A percentile compares a stretch with the other conserved stretches of the same genome.
Conservation (phyloP, 805 yeast genomes). For the Pichia cabralensis region DNA sequence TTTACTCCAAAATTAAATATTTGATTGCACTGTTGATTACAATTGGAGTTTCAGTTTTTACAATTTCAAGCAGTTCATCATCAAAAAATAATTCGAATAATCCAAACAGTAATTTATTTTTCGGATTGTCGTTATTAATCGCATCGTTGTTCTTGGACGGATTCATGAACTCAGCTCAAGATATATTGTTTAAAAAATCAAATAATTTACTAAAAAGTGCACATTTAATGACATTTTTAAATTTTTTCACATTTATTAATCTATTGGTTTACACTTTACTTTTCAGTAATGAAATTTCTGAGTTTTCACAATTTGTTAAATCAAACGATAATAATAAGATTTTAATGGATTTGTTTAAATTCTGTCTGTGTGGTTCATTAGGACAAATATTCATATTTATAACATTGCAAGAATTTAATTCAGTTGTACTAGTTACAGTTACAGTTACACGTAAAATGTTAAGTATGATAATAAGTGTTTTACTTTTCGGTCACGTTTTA, state of each 20-base stretch:
- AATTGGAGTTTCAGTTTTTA: constrained; percentile 71
- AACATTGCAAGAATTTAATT: constrained; percentile 77
- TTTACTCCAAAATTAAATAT: constrained; percentile 69
- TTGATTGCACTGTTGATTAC: constrained; percentile 73
- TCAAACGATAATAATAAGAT: constrained; percentile 44
- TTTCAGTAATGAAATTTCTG: constrained; percentile 39
- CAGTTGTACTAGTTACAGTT: constrained; percentile 77
- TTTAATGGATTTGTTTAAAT: constrained; percentile 48
- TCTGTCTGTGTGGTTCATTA: constrained; percentile 72
- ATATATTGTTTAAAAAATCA: constrained; percentile 52
- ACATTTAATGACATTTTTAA: constrained; percentile 70
- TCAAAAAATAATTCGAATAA: constrained; percentile 30
- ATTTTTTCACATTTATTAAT: constrained; percentile 34
- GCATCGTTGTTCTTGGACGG: constrained; percentile 77
- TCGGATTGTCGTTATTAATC: neutral
- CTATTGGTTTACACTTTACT: constrained; percentile 39
- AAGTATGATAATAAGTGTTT: constrained; percentile 84
- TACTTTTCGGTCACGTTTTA: constrained; percentile 75
- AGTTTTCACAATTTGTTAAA: constrained; percentile 38
- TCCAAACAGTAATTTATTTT: neutral
- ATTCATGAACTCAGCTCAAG: constrained; percentile 88
- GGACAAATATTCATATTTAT: constrained; percentile 93
- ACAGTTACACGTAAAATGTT: constrained; percentile 96
- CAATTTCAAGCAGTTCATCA: constrained; percentile 34
- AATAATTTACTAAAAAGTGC: constrained; percentile 57